Conservation (phyloP, 1,284 basidiomycete genomes). For the Apiotrichum montevideense region DNA sequence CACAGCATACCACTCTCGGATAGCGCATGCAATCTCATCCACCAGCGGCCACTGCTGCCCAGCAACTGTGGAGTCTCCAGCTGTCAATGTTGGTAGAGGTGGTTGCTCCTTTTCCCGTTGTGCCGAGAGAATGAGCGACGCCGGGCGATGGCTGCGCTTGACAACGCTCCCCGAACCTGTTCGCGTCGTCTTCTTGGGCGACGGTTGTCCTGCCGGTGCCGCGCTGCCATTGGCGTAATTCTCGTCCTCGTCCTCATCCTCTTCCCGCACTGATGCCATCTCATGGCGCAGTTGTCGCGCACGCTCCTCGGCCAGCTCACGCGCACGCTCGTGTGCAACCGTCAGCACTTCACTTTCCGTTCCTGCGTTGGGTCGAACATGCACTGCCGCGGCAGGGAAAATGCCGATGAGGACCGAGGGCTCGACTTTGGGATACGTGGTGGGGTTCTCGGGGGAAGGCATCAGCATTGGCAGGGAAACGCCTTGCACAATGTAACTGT, state of each 20-base stretch:
- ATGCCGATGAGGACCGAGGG: conserved; percentile 89
- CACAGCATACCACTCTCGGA: conserved; percentile 89
- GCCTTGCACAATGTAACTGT: conserved; percentile 81
- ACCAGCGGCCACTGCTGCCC: conserved; percentile 81
- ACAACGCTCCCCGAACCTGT: background rate
- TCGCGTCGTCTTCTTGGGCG: background rate
- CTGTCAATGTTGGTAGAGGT: conserved; percentile 85
- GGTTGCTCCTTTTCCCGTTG: conserved; percentile 63
- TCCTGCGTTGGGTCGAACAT: conserved; percentile 77
- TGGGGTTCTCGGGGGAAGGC: conserved; percentile 14
- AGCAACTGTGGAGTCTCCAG: conserved; percentile 80
- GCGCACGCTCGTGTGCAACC: conserved; percentile 48
- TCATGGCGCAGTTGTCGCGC: conserved; percentile 21
- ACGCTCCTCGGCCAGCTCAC: conserved; percentile 25
- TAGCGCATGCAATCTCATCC: conserved; percentile 92
- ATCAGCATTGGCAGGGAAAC: conserved; percentile 59
- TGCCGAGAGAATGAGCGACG: conserved; percentile 26
- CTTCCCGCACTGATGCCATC: conserved; percentile 65
- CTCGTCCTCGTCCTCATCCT: conserved; percentile 58
- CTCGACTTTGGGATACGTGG: conserved; percentile 41
- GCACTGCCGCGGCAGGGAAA: conserved; percentile 86
- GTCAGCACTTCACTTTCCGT: conserved; percentile 82
- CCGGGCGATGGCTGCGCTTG: conserved; percentile 24
- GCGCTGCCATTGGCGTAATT: conserved; percentile 2
- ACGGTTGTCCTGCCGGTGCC: conserved; percentile 1